Conservation (phyloP, 495 filamentous ascomycete species). For the Talaromyces adpressus region DNA sequence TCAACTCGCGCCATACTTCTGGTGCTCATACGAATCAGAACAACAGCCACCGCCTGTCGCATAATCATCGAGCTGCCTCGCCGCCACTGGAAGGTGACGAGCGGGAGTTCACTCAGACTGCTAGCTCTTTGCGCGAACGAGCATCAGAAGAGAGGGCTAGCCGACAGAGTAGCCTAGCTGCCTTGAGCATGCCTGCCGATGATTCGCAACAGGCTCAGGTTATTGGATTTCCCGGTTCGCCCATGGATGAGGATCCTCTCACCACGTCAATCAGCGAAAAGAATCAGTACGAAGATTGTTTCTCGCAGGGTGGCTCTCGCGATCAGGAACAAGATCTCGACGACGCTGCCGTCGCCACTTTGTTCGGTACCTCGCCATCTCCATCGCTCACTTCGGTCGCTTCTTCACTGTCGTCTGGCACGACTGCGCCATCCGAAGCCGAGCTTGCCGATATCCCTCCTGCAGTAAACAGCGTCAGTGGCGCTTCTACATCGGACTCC, state of each 20-base stretch:
- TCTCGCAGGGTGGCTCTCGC: constrained; percentile 26
- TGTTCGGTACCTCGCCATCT: constrained; percentile 40
- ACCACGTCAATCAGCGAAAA: constrained; percentile 26
- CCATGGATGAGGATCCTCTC: constrained; percentile 29
- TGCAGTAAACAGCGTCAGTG: neutral
- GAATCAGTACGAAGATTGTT: constrained; percentile 34
- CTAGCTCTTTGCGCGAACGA: constrained; percentile 74
- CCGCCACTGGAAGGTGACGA: constrained; percentile 93
- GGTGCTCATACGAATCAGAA: constrained; percentile 21
- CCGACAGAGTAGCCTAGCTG: constrained; percentile 19
- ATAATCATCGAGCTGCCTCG: constrained; percentile 64
- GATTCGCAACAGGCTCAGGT: constrained; percentile 21
- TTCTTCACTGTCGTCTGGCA: constrained; percentile 43
- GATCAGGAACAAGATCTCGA: constrained; percentile 24
- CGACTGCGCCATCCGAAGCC: constrained; percentile 30
- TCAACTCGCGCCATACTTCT: constrained; percentile 23
- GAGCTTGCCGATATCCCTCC: constrained; percentile 8
- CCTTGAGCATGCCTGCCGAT: constrained; percentile 30
- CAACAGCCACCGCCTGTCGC: constrained; percentile 34
- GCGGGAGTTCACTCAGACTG: constrained; percentile 93
- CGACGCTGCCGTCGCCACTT: constrained; percentile 28
- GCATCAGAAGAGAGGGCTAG: constrained; percentile 49
- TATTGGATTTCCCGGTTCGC: constrained; percentile 24
- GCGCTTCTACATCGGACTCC: neutral
- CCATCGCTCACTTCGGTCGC: constrained; percentile 40